Evolutionary conservation across 2,329 filamentous ascomycete genomes (phyloP).

Genomic region (Fusarium denticulatum): DNA sequence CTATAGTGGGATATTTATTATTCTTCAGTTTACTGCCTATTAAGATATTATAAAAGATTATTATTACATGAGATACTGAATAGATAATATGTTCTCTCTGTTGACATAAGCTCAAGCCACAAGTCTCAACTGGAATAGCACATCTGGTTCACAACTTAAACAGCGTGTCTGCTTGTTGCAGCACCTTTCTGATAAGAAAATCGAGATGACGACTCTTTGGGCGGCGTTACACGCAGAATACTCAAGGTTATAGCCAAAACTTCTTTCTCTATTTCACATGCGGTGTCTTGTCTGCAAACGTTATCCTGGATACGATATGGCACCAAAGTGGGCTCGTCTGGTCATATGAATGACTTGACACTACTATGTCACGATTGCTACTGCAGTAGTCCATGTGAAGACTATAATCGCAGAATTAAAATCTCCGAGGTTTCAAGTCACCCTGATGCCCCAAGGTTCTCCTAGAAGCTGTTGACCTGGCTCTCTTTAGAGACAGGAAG

Average conservation of each 20-base stretch:
- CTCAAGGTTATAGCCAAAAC: accelerated
- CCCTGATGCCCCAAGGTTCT: background rate
- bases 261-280: background rate
- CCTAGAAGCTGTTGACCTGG: background rate
- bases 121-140: background rate
- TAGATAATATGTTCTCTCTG: accelerated
- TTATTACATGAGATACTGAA: accelerated
- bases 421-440: accelerated
- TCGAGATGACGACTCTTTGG: accelerated
- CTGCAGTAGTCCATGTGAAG: background rate
- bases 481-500: background rate
- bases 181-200: background rate
- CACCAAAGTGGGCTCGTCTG: background rate
- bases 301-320: background rate
- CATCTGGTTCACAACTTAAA: background rate
- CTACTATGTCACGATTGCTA: background rate
- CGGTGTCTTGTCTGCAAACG: background rate
- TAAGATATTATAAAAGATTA: accelerated
- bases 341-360: background rate
- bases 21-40: accelerated
- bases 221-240: background rate
- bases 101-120: background rate
- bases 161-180: accelerated
- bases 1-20: background rate
- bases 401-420: too few relatives aligned